A percentile compares a stretch with the other conserved stretches of the same genome.
Conservation (phyloP, 257 asterid genomes). For the Solanum lycopersicoides region DNA sequence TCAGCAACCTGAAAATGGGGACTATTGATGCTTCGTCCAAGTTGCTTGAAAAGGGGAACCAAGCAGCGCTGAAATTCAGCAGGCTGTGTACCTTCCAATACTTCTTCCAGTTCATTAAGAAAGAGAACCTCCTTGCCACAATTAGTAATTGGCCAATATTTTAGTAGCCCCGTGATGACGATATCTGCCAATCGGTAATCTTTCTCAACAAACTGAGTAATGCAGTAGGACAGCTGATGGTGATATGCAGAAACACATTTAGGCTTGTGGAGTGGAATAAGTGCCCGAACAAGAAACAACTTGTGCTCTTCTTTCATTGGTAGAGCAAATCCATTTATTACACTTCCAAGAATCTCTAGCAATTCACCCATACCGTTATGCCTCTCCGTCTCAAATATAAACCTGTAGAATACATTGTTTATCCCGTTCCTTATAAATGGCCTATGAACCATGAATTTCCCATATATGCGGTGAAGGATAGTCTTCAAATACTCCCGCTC, state of each 20-base stretch:
- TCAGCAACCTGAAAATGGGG: slow-evolving; percentile 96
- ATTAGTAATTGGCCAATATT: slow-evolving; percentile 86
- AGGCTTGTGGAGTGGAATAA: slow-evolving; percentile 82
- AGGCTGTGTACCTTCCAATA: slow-evolving; percentile 70
- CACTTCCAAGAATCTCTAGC: slow-evolving; percentile 86
- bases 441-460: slow-evolving; percentile 88
- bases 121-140: slow-evolving; percentile 87
- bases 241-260: slow-evolving; percentile 56
- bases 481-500: slow-evolving; percentile 92
- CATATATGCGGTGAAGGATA: slow-evolving; percentile 81
- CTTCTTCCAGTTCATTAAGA: slow-evolving; percentile 80
- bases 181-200: slow-evolving; percentile 70
- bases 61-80: slow-evolving; percentile 73
- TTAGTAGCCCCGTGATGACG: slow-evolving; percentile 65
- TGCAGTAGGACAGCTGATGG: slow-evolving; percentile 70
- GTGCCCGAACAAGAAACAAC: slow-evolving; percentile 66
- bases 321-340: slow-evolving; percentile 76
- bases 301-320: slow-evolving; percentile 98
- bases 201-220: slow-evolving; percentile 80
- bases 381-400: slow-evolving; percentile 79
- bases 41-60: slow-evolving; percentile 76
- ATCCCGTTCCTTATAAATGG: slow-evolving; percentile 84
- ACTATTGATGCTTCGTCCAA: slow-evolving; percentile 73
- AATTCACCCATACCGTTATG: slow-evolving; percentile 69
- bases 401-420: slow-evolving; percentile 64